These are phyloP conservation scores for Podaxis sp. DNA, from an alignment of 768 basidiomycete genomes.

Conservation along the genomic window DNA sequence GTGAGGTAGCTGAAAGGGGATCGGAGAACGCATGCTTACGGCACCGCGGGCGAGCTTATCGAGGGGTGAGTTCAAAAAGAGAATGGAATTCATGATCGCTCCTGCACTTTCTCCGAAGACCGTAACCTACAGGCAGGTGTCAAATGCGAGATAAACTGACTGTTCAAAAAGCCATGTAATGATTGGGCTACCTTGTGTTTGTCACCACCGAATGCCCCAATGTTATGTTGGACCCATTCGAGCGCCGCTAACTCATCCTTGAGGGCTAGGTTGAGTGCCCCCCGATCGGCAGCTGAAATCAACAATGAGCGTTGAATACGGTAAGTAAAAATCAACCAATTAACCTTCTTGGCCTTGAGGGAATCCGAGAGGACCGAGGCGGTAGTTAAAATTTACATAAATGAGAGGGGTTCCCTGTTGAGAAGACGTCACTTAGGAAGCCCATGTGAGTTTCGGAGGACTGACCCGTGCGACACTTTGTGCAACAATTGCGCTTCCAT, in stretches of 20 bases:
- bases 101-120: constrained; percentile 58
- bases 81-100: constrained; percentile 41
- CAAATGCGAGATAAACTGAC: background rate
- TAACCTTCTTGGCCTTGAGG: constrained; percentile 36
- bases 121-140: constrained; percentile 36
- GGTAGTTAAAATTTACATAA: constrained; percentile 38
- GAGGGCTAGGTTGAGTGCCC: constrained; percentile 44
- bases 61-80: constrained; percentile 33
- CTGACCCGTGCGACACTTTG: constrained; percentile 35
- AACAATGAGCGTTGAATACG: background rate
- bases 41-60: constrained; percentile 33
- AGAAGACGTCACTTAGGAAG: background rate
- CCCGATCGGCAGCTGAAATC: constrained; percentile 29
- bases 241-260: constrained; percentile 44
- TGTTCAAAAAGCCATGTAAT: background rate
- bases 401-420: constrained; percentile 41
- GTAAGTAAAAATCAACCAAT: background rate
- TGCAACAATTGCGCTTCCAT: constrained; percentile 33
- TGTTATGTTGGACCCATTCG: constrained; percentile 59
- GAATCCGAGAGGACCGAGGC: constrained; percentile 47
- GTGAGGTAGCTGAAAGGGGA: background rate
- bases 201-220: constrained; percentile 58
- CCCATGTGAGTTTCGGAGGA: background rate
- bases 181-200: constrained; percentile 24
- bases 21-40: constrained; percentile 10